These are phyloP conservation scores for Zhuliangozyma blackwelliae DNA, from an alignment of 1,139 yeast species.

Conservation along the genomic window DNA sequence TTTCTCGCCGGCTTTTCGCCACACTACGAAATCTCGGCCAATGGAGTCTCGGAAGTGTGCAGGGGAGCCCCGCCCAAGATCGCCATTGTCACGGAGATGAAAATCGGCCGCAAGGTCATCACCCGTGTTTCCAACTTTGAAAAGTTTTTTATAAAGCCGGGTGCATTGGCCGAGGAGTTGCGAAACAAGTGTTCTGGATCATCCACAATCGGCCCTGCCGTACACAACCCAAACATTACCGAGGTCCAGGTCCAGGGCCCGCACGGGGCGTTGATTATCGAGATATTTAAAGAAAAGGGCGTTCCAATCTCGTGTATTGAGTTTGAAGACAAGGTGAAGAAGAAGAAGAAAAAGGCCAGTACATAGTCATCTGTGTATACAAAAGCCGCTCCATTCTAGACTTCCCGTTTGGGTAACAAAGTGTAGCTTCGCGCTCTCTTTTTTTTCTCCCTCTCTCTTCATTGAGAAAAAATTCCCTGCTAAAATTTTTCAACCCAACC, in stretches of 20 bases:
- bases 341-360: conserved; percentile 40
- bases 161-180: conserved; percentile 61
- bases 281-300: conserved; percentile 61
- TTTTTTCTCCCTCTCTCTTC: too few species aligned
- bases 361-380: not conserved
- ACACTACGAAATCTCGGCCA: conserved; percentile 48
- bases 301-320: conserved; percentile 64
- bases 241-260: conserved; percentile 92
- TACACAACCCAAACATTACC: conserved; percentile 43
- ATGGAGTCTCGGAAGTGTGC: conserved; percentile 27
- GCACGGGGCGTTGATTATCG: conserved; percentile 61
- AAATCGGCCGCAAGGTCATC: conserved; percentile 77
- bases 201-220: conserved; percentile 47
- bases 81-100: conserved; percentile 64
- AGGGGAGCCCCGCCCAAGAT: conserved; percentile 72
- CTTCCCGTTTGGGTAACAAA: too few species aligned
- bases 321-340: conserved; percentile 60
- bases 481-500: too few species aligned
- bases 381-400: too few species aligned
- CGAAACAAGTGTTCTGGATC: conserved; percentile 87
- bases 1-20: conserved; percentile 54
- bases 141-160: conserved; percentile 61
- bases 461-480: too few species aligned
- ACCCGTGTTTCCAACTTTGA: conserved; percentile 73
- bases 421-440: too few species aligned